Conservation (phyloP, 805 yeast species). For the Torulaspora quercuum region DNA sequence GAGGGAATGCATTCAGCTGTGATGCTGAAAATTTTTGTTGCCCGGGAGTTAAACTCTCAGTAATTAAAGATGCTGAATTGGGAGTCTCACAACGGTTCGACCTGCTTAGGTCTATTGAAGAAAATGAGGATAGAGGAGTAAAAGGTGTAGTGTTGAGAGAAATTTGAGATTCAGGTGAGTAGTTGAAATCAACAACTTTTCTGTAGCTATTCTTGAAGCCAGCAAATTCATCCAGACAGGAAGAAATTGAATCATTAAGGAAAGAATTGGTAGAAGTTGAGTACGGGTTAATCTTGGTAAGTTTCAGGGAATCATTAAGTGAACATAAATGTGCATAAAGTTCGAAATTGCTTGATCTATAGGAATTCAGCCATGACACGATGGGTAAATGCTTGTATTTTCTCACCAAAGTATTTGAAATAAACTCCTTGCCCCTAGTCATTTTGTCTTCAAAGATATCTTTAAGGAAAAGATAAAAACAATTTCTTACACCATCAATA, state of each 20-base stretch:
- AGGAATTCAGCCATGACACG: conserved; percentile 13
- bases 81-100: conserved; percentile 4
- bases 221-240: conserved; percentile 19
- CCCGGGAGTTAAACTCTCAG: conserved; percentile 3
- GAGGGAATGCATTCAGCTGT: conserved; percentile 7
- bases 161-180: conserved; percentile 1
- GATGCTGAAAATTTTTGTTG: conserved; percentile 1
- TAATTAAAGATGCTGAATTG: conserved; percentile 7
- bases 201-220: conserved; percentile 14
- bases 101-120: conserved; percentile 5
- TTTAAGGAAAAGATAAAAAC: conserved; percentile 21
- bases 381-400: conserved; percentile 24
- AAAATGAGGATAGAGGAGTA: conserved; percentile 10
- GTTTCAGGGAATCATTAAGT: conserved; percentile 15
- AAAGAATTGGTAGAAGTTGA: conserved; percentile 14
- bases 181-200: conserved; percentile 2
- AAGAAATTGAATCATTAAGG: conserved; percentile 13
- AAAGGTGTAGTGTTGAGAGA: conserved; percentile 4
- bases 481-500: conserved; percentile 23
- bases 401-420: conserved; percentile 22
- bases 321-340: conserved; percentile 22
- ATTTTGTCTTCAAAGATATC: conserved; percentile 19
- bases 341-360: conserved; percentile 19
- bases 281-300: conserved; percentile 6
- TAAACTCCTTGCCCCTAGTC: conserved; percentile 6